Percentiles rank a stretch among this genome's conserved stretches.
Evolutionary conservation across 2,329 filamentous ascomycete genomes (phyloP).

Genomic region (Xylariaceae sp.): DNA sequence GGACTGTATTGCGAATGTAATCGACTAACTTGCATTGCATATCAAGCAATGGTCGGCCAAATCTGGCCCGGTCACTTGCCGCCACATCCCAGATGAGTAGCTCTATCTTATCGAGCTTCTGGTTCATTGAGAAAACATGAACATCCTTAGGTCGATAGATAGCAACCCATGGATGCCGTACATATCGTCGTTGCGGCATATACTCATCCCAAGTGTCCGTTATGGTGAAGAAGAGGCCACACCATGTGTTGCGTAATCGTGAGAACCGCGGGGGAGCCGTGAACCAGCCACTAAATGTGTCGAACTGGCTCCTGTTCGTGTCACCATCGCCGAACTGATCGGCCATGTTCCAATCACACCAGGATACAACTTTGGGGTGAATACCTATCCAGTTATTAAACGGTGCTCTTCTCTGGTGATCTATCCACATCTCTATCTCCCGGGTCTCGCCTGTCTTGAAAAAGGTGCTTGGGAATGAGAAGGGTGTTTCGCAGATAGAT

Average conservation of each 20-base stretch:
- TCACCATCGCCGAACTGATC: conserved; percentile 33
- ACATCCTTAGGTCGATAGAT: conserved; percentile 42
- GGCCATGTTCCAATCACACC: conserved; percentile 38
- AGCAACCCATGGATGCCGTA: conserved; percentile 47
- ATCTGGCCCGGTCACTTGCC: conserved; percentile 24
- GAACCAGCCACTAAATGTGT: conserved; percentile 37
- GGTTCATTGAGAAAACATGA: conserved; percentile 21
- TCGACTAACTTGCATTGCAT: conserved; percentile 44
- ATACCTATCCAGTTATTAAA: conserved; percentile 27
- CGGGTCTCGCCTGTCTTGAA: conserved; percentile 18
- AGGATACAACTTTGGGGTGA: conserved; percentile 39
- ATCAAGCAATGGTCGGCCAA: conserved; percentile 32
- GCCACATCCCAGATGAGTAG: conserved; percentile 51
- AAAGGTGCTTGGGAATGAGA: conserved; percentile 10
- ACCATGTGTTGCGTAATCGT: conserved; percentile 33
- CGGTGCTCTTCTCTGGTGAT: background rate
- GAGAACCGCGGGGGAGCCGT: conserved; percentile 16
- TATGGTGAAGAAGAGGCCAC: conserved; percentile 48
- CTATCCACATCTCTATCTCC: conserved; percentile 23
- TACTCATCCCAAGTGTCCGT: conserved; percentile 35
- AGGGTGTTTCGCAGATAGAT: conserved; percentile 13
- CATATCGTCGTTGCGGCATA: conserved; percentile 20
- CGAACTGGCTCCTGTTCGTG: conserved; percentile 18
- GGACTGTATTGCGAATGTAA: conserved; percentile 31
- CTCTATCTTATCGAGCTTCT: conserved; percentile 36